A percentile compares a stretch with the other conserved stretches of the same genome.
Evolutionary conservation across 2,329 filamentous ascomycete genomes (phyloP).

Genomic region (Pseudocercospora cruenta): DNA sequence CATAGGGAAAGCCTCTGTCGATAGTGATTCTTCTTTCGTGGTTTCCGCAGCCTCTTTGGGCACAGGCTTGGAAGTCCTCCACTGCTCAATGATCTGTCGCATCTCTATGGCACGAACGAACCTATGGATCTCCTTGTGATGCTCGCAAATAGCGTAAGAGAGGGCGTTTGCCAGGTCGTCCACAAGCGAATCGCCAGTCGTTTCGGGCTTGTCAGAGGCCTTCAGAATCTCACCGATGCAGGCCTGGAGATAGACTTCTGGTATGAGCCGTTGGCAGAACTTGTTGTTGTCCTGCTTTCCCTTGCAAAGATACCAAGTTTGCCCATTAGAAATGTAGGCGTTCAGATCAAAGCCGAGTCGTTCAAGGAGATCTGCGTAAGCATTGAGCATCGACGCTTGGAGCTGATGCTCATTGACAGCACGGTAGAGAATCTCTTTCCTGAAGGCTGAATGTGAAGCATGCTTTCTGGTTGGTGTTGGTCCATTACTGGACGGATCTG

Average conservation of each 20-base stretch:
- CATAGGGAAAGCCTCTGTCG: neutral
- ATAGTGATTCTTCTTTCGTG: neutral
- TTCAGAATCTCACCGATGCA: constrained; percentile 16
- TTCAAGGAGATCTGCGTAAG: constrained; percentile 15
- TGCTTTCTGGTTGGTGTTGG: neutral
- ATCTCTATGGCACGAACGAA: constrained; percentile 16
- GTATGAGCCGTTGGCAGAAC: constrained; percentile 15
- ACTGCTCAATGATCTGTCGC: constrained; percentile 14
- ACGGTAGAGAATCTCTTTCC: constrained; percentile 12
- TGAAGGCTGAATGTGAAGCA: constrained; percentile 6
- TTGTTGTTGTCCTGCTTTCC: constrained; percentile 12
- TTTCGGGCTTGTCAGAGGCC: constrained; percentile 12
- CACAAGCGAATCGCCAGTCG: constrained; percentile 15
- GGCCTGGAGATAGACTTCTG: constrained; percentile 16
- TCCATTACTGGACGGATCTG: neutral
- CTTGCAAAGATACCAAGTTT: constrained; percentile 19
- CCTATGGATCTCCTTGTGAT: constrained; percentile 19
- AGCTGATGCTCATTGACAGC: constrained; percentile 19
- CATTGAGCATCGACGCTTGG: constrained; percentile 10
- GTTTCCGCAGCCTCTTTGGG: neutral
- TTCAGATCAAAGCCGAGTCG: constrained; percentile 16
- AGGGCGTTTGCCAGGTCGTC: constrained; percentile 14
- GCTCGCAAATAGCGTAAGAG: constrained; percentile 20
- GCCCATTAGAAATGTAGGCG: constrained; percentile 9
- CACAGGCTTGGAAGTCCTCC: neutral